Base-by-base conservation (phyloP, 441 rosid species). In the Capsella rubella region DNA sequence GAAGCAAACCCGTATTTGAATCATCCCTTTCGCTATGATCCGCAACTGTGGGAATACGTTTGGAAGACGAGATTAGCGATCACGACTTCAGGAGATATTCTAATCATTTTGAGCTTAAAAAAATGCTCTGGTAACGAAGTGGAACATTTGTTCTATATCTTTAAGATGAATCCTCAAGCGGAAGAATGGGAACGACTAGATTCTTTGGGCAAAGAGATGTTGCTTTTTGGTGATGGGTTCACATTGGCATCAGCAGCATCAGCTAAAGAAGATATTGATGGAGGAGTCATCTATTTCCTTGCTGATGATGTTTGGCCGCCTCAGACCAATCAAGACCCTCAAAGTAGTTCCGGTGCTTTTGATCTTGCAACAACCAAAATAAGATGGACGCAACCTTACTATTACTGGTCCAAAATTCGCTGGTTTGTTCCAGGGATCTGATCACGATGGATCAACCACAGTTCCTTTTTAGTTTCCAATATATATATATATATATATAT, bases 371-470 rank as follows among this genome's bases (percentile, higher is more conserved):
- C 50, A 25, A 12, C 13, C 16, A 1, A 42, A 5, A 10, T 55
- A 15, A n/a, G 42, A n/a, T 53, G 61, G 62, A 39, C 12, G 28
- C 49, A 0, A 3, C 42, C 0, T 4, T 14, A 6, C 25, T 21
- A 0, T 32, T 2, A 0, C 34, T 9, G 14, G 3, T 1, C 5
- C 29, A 57, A 18, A 45, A 32, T 5, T 57, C 56, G 57, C 27
- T 69, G 88, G 72, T 40, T 54, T 53, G 52, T 40, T 40, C 71
- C 71, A 28, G 51, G 61, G 61, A 10, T 67, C 40, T 53, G 40
- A 28, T 53, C 13, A 35, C 0, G 0, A 35, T 1, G 51, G 46
- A 35, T 5, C 69, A 18, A 18, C 13, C 34, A 13, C 8, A 32
- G 4, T 2, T 64, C 27, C 32, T 18, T 49, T 32, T 8, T 21